phyloP scores from a whole-genome alignment of 306 rosid species.

The Rubus parviflorus region DNA sequence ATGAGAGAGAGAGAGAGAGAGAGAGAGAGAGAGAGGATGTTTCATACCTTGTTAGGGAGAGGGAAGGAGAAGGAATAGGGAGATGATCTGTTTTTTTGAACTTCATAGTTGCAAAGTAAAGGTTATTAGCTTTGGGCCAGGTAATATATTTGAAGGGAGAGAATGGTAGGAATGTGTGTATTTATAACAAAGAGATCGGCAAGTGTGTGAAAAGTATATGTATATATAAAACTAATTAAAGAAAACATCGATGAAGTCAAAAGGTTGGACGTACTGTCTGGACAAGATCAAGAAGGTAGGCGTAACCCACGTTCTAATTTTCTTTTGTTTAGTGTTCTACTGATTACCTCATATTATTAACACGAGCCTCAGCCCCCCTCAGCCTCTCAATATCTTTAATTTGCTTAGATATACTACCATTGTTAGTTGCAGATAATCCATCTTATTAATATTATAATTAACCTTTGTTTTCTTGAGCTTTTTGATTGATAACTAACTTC shows the following conservation, averaged over 20 bases:
- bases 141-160: background rate
- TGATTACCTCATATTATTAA: background rate
- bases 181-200: background rate
- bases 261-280: background rate
- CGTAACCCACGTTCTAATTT: conserved; percentile 2
- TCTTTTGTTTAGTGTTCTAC: background rate
- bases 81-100: background rate
- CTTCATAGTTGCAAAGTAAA: background rate
- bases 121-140: no score
- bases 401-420: background rate
- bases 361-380: background rate
- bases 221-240: background rate
- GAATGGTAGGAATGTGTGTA: background rate
- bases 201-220: background rate
- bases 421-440: no score
- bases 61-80: background rate
- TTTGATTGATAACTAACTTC: no score
- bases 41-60: background rate
- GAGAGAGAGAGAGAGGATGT: background rate
- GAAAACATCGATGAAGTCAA: background rate
- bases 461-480: no score
- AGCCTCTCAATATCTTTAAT: background rate
- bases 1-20: conserved; percentile 15
- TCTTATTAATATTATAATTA: no score
- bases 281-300: background rate